Base-by-base conservation (phyloP, 176 grass and related monocot species). In the Eleusine coracana region DNA sequence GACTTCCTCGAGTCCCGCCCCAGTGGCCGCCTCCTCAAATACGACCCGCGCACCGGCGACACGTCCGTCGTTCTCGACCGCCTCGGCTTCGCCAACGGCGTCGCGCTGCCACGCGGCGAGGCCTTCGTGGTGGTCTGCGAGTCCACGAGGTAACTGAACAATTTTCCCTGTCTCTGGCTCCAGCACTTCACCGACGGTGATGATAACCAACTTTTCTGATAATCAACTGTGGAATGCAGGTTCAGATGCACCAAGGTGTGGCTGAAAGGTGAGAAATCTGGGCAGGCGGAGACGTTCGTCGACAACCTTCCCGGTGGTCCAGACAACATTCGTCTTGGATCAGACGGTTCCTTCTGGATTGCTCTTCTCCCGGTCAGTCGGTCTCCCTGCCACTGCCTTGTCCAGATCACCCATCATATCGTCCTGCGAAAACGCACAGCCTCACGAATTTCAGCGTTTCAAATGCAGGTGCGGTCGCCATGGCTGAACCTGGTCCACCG, bases 291-390 rank as follows among this genome's bases (percentile, higher is more conserved):
- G 71, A 85, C 85, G 65, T 93, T 97, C 90, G 50, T 91, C 52
- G 90, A 87, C 66, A 84, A 88, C 50, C 92, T 97, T 8, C 92
- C 95, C 0, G 95, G 92, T 27, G 11, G 1, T 59, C 95, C 92
- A 0, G 95, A 97, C 34, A 97, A 97, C 71, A 86, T 97, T 4
- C 91, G 88, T 21, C 84, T 87, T 2, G 90, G 88, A 2, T 85
- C 92, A 2, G 95, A 95, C 16, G 95, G 92, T 20, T 89, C 91
- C 39, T 98, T 95, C 54, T 98, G 95, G 95, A 84, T 98, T 7
- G 90, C 92, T 1, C 70, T 98, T 55, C 0, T 88, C 66, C 83
- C 68, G 92, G 95, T 92, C 76, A 56, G 29, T 8, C 20, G 2
- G n/a, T 13, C 25, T 29, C 36, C 18, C 12, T 60, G 6, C 31